Evolutionary conservation across 352 stramenopile species (phyloP), one percentile per base, ranked within the genome.

Genomic region (Phytophthora sp.): DNA sequence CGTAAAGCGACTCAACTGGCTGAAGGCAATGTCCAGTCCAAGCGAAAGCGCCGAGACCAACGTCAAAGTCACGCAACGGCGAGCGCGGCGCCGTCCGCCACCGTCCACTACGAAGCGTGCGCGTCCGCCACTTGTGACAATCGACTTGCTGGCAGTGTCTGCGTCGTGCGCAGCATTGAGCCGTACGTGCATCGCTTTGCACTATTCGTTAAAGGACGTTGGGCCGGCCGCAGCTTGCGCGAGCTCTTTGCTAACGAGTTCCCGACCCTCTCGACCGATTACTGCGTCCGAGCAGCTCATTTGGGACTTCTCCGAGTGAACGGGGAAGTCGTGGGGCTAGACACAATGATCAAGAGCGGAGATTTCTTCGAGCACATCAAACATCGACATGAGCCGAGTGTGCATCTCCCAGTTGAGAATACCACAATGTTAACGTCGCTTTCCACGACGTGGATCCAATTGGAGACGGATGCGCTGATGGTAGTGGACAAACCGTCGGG

Each of bases 371-470:
- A 79, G 18, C 95, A 99, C 70, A 76, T 82, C 16, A 85, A 97
- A 31, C 95, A 98, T 86, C 91, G 94, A 27, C 95, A 98, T 69
- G 96, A 99, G 74, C 95, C 96, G 18, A 82, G 77, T 29, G 87
- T 98, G 3, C 80, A 87, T 62, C 35, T 75, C 23, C 45, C 71
- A 13, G 42, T 57, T 31, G 31, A 63, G 11, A n/a, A 38, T 35
- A 15, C 26, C 4, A 35, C 21, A 45, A 56, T 9, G 18, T 58
- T 23, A 26, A 27, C 58, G 26, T 30, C 42, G 11, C 18, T 71
- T 7, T 71, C 65, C 1, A 63, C 16, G 15, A 54, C 12, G 23
- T 77, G 59, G 65, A 74, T 96, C 52, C 69, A 82, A 21, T 54
- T 70, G 39, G 73, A 91, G 49, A 74, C 76, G 13, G 69, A 69